These are phyloP conservation scores for Plasmodium inui DNA, from an alignment of 169 alveolate species.

Conservation along the genomic window DNA sequence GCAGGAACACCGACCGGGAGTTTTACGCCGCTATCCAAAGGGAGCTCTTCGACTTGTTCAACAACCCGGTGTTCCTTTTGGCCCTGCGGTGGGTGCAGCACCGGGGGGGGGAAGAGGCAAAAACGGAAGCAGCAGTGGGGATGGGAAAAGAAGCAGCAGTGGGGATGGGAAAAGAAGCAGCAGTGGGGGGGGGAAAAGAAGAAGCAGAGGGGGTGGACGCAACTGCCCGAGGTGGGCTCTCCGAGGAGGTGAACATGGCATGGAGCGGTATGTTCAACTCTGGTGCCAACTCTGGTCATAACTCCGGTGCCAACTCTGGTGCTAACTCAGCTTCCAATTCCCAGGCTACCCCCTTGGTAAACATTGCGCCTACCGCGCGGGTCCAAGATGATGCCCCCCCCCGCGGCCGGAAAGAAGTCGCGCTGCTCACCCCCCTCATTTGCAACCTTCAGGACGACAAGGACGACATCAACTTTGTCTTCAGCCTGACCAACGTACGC, in stretches of 20 bases:
- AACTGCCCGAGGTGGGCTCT: no score
- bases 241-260: no score
- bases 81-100: conserved; percentile 43
- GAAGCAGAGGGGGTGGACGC: neutral
- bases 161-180: neutral
- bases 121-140: neutral
- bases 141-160: neutral
- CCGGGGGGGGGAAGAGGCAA: neutral
- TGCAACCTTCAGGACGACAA: conserved; percentile 24
- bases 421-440: conserved; percentile 24
- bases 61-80: conserved; percentile 31
- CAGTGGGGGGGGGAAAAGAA: neutral
- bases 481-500: conserved; percentile 46
- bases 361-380: no score
- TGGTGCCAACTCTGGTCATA: no score
- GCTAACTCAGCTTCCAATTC: no score
- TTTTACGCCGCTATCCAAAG: conserved; percentile 8
- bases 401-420: neutral
- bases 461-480: conserved; percentile 43
- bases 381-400: no score
- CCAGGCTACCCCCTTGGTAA: no score
- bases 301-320: no score
- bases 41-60: conserved; percentile 33
- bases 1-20: conserved; percentile 11
- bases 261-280: no score